A percentile compares a stretch with the other conserved stretches of the same genome.
These are phyloP conservation scores for Ustilago vetiveriae DNA, from an alignment of 1,284 basidiomycete genomes.

Conservation along the genomic window DNA sequence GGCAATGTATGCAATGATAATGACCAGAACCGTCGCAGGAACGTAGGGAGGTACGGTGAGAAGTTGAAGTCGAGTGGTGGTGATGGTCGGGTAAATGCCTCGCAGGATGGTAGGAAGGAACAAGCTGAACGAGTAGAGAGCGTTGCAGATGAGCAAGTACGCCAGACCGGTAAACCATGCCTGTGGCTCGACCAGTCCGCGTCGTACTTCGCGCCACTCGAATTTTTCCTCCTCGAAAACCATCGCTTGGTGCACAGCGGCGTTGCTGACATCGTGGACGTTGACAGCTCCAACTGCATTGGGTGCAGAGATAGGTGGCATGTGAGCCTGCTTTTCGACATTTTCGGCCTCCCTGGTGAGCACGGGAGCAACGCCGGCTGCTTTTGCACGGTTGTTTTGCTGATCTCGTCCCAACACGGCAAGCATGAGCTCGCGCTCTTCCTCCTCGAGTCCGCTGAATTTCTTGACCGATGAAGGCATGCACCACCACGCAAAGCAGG, in stretches of 20 bases:
- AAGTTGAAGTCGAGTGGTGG: slow-evolving; percentile 44
- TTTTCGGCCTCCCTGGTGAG: not conserved
- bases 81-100: slow-evolving; percentile 47
- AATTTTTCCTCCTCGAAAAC: slow-evolving; percentile 45
- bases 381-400: slow-evolving; percentile 64
- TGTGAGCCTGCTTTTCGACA: slow-evolving; percentile 9
- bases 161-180: slow-evolving; percentile 53
- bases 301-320: slow-evolving; percentile 17
- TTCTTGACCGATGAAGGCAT: slow-evolving; percentile 74
- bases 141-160: slow-evolving; percentile 50
- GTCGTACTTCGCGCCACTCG: slow-evolving; percentile 50
- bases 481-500: slow-evolving; percentile 71
- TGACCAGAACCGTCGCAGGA: slow-evolving; percentile 60
- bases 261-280: not conserved
- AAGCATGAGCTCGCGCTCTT: slow-evolving; percentile 71
- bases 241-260: slow-evolving; percentile 17
- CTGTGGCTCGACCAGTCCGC: slow-evolving; percentile 49
- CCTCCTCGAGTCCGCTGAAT: slow-evolving; percentile 71
- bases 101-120: slow-evolving; percentile 71
- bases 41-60: slow-evolving; percentile 57
- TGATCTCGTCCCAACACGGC: slow-evolving; percentile 68
- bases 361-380: slow-evolving; percentile 70
- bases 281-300: slow-evolving; percentile 7
- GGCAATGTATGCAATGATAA: slow-evolving; percentile 65
- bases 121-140: slow-evolving; percentile 50